A percentile compares a stretch with the other conserved stretches of the same genome.
Evolutionary conservation across 2,329 filamentous ascomycete genomes (phyloP).

Genomic region (Calonectria crousiana): DNA sequence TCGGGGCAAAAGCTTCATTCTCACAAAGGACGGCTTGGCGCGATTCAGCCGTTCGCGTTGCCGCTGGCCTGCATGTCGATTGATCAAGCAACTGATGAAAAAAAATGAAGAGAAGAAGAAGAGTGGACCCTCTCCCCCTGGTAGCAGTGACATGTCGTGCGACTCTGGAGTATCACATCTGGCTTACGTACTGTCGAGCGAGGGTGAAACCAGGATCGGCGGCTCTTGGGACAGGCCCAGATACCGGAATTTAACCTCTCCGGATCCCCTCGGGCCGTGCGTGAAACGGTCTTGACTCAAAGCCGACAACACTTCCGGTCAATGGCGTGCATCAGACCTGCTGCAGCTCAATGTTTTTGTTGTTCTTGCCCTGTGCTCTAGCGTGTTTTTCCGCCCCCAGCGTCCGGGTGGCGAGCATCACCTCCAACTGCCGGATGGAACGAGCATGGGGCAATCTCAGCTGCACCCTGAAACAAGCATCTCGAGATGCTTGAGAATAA

Average conservation of each 20-base stretch:
- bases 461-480: neutral
- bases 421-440: neutral
- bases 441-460: neutral
- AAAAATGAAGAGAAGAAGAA: neutral
- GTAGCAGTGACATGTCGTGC: neutral
- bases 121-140: neutral
- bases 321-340: neutral
- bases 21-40: neutral
- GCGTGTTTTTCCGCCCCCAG: neutral
- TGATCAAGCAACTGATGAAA: neutral
- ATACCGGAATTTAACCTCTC: slow-evolving; percentile 18
- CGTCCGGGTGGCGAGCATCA: no score
- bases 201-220: slow-evolving; percentile 6
- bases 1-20: slow-evolving; percentile 2
- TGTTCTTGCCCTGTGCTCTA: neutral
- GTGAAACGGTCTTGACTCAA: slow-evolving; percentile 4
- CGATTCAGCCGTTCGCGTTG: neutral
- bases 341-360: neutral
- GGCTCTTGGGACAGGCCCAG: slow-evolving; percentile 5
- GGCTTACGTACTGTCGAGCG: neutral
- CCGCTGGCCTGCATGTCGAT: neutral
- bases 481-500: neutral
- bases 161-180: neutral
- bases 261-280: slow-evolving; percentile 14
- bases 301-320: neutral